Evolutionary conservation across 768 basidiomycete species (phyloP).

Genomic region (Kondoa subrosea): DNA sequence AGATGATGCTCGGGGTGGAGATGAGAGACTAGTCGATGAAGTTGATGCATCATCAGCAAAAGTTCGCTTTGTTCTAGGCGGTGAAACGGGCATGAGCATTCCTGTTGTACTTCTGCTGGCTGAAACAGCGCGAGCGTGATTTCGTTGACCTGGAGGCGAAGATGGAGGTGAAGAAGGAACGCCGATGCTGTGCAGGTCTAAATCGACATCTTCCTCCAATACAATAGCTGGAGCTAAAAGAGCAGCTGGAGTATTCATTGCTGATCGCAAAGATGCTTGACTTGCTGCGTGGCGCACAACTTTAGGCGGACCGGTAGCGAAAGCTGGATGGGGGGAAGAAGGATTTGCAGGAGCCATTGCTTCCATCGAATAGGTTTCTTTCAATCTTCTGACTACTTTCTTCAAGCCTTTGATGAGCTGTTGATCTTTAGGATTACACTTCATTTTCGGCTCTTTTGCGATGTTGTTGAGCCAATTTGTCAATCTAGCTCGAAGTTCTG

Average conservation of each 20-base stretch:
- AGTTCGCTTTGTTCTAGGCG: neutral
- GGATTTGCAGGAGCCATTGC: slow-evolving; percentile 4
- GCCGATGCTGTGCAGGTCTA: slow-evolving; percentile 15
- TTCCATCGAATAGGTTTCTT: slow-evolving; percentile 29
- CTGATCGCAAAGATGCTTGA: slow-evolving; percentile 14
- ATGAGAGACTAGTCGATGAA: neutral
- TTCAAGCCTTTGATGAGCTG: slow-evolving; percentile 64
- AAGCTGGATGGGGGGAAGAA: neutral
- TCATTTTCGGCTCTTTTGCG: slow-evolving; percentile 46
- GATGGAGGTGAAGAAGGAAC: neutral
- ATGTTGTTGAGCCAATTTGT: slow-evolving; percentile 69
- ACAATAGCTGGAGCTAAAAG: neutral
- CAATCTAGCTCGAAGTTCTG: slow-evolving; percentile 53
- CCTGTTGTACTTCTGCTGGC: neutral
- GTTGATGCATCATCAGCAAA: neutral
- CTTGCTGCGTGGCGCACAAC: slow-evolving; percentile 14
- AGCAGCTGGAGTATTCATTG: neutral
- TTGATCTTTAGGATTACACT: slow-evolving; percentile 49
- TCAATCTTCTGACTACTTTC: slow-evolving; percentile 68
- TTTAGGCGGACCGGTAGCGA: neutral
- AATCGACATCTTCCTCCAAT: slow-evolving; percentile 26
- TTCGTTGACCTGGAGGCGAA: neutral
- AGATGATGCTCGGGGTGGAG: neutral
- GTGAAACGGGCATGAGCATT: neutral
- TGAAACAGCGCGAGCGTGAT: neutral